Evolutionary conservation across 1,284 basidiomycete species (phyloP).

Genomic region (Butyriboletus pseudospeciosus): DNA sequence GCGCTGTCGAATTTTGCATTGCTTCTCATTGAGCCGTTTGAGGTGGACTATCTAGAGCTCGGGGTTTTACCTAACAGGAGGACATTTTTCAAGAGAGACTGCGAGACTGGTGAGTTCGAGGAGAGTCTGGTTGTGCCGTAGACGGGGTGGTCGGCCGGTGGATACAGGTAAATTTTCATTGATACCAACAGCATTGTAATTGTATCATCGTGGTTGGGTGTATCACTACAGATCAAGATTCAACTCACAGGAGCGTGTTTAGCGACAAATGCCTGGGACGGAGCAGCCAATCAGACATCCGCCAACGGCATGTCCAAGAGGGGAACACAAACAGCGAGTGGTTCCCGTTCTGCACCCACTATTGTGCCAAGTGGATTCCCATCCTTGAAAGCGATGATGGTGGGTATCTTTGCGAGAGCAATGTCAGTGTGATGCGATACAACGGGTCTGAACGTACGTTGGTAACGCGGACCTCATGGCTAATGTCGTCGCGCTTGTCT

Average conservation of each 20-base stretch:
- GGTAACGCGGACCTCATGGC: constrained; percentile 7
- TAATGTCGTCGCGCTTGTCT: not conserved
- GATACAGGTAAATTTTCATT: not conserved
- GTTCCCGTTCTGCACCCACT: not conserved
- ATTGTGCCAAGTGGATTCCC: not conserved
- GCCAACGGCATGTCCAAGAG: not conserved
- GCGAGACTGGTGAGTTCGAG: constrained; percentile 41
- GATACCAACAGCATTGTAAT: not conserved
- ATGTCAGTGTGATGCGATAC: not conserved
- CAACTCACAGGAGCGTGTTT: constrained; percentile 5
- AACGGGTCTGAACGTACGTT: not conserved
- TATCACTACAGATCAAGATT: not conserved
- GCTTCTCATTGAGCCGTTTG: constrained; percentile 57
- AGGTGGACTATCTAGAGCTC: constrained; percentile 62
- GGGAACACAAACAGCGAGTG: constrained; percentile 5
- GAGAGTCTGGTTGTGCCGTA: constrained; percentile 58
- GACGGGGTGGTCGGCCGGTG: not conserved
- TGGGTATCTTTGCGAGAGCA: constrained; percentile 10
- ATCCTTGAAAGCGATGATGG: constrained; percentile 18
- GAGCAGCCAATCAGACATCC: not conserved
- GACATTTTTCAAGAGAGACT: constrained; percentile 43
- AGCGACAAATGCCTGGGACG: constrained; percentile 3
- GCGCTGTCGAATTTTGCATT: constrained; percentile 62
- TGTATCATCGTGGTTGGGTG: not conserved
- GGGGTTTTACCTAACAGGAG: constrained; percentile 51